These are phyloP conservation scores for Penicilliopsis zonata DNA, from an alignment of 495 filamentous ascomycete species.

Conservation along the genomic window DNA sequence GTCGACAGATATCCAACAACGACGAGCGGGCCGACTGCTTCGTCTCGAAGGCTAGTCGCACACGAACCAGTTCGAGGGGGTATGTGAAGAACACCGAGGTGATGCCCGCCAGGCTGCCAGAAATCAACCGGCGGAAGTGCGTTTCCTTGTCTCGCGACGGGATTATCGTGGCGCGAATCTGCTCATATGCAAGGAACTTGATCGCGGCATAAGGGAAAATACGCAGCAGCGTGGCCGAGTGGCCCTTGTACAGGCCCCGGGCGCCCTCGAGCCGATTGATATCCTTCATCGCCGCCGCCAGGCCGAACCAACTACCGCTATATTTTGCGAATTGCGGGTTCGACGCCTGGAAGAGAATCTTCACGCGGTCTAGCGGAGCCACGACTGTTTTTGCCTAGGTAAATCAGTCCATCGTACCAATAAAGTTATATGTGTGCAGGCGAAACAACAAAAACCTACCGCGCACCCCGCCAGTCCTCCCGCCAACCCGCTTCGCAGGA, in stretches of 20 bases:
- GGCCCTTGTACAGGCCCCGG: slow-evolving; percentile 75
- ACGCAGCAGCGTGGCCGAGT: slow-evolving; percentile 84
- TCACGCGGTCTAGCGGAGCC: slow-evolving; percentile 91
- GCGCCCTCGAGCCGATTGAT: slow-evolving; percentile 68
- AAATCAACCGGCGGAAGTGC: slow-evolving; percentile 59
- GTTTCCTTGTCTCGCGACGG: slow-evolving; percentile 62
- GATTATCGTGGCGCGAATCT: slow-evolving; percentile 72
- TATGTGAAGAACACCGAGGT: slow-evolving; percentile 93
- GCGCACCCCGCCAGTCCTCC: slow-evolving; percentile 83
- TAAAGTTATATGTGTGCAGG: neutral
- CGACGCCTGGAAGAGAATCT: slow-evolving; percentile 94
- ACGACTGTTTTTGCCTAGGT: slow-evolving; percentile 86
- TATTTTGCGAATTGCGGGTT: slow-evolving; percentile 93
- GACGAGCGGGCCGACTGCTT: slow-evolving; percentile 52
- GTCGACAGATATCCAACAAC: slow-evolving; percentile 57
- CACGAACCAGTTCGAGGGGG: slow-evolving; percentile 81
- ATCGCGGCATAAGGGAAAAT: slow-evolving; percentile 97
- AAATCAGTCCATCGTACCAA: neutral
- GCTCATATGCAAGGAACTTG: slow-evolving; percentile 96
- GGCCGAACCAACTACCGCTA: slow-evolving; percentile 72
- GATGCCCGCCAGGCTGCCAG: slow-evolving; percentile 72
- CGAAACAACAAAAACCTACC: slow-evolving; percentile 42
- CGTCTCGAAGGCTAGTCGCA: slow-evolving; percentile 90
- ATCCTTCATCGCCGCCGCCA: slow-evolving; percentile 63
- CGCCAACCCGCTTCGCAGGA: slow-evolving; percentile 67